Base-by-base conservation (phyloP, 306 rosid genomes). In the Canavalia ensiformis region DNA sequence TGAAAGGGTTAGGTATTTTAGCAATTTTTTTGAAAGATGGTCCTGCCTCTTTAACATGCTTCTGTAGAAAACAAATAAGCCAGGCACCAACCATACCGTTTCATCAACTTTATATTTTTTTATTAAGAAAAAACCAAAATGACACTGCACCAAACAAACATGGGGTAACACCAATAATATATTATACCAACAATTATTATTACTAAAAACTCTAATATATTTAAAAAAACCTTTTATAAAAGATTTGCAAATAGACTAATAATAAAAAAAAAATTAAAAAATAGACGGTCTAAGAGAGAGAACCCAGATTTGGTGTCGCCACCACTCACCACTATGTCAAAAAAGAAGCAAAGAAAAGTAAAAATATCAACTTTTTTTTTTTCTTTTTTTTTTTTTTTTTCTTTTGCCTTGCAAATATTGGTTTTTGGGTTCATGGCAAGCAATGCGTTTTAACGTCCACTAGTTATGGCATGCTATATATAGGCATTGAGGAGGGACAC, bases 381-480 rank as follows among this genome's bases (percentile, higher is more conserved):
- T 51, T 0, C 6, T 10, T 64, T 6, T 45, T 55, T 81, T 47
- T n/a, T 31, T 49, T 68, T 39, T 55, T 81, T 47, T n/a, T 31
- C 39, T 68, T 39, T 72, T 59, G 11, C 51, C 72, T 68, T 51
- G 30, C 9, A 18, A 25, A 29, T 4, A 31, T 12, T 18, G 31
- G 8, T 72, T 52, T 79, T 51, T 68, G 58, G 67, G 66, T 77
- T 87, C 72, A 75, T 73, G 81, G 83, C 47, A 81, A 78, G 82
- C 74, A 49, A 56, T 46, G 68, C 50, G 29, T 65, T 76, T 87
- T 81, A 84, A 90, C 91, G 94, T 92, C 89, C 90, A 77, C 75
- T 69, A 82, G 84, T 74, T 50, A 47, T 79, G 84, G 70, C 90
- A 86, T 89, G 84, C 87, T 88, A 88, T 89, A 89, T 77, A 92